A percentile compares a stretch with the other conserved stretches of the same genome.
Evolutionary conservation across 805 yeast species (phyloP).

Genomic region (Wickerhamomyces ciferrii): DNA sequence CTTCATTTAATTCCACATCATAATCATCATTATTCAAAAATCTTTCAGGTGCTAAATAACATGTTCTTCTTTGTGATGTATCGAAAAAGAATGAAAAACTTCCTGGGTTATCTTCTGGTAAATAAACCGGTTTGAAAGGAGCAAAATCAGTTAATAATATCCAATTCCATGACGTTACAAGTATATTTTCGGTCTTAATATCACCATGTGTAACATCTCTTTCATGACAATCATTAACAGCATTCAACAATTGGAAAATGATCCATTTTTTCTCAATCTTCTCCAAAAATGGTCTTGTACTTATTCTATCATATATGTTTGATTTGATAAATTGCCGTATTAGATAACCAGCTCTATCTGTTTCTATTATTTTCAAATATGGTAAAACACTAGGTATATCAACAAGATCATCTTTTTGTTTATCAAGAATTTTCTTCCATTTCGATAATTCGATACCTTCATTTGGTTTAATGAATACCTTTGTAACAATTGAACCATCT

Average conservation of each 20-base stretch:
- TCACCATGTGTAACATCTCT: conserved; percentile 77
- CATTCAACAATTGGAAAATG: conserved; percentile 70
- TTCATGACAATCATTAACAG: conserved; percentile 59
- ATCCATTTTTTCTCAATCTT: conserved; percentile 80
- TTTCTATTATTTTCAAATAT: conserved; percentile 70
- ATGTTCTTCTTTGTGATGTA: conserved; percentile 77
- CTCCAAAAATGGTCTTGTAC: conserved; percentile 84
- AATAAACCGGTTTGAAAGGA: conserved; percentile 70
- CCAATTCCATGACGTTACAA: conserved; percentile 91
- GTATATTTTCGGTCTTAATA: conserved; percentile 82
- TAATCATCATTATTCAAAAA: conserved; percentile 34
- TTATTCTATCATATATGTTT: conserved; percentile 81
- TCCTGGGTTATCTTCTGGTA: conserved; percentile 93
- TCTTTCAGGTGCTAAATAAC: conserved; percentile 94
- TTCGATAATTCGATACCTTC: conserved; percentile 20
- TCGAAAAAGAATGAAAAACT: conserved; percentile 91
- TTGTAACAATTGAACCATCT: conserved; percentile 70
- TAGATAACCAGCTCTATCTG: conserved; percentile 88
- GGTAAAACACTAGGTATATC: conserved; percentile 63
- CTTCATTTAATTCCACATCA: conserved; percentile 5
- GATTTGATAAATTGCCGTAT: conserved; percentile 76
- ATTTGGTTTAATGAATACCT: conserved; percentile 75
- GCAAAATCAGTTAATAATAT: conserved; percentile 78
- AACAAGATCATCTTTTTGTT: conserved; percentile 33
- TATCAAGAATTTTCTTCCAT: conserved; percentile 21